phyloP scores from a whole-genome alignment of 2,329 filamentous ascomycete genomes.

The Colletotrichum filicis region DNA sequence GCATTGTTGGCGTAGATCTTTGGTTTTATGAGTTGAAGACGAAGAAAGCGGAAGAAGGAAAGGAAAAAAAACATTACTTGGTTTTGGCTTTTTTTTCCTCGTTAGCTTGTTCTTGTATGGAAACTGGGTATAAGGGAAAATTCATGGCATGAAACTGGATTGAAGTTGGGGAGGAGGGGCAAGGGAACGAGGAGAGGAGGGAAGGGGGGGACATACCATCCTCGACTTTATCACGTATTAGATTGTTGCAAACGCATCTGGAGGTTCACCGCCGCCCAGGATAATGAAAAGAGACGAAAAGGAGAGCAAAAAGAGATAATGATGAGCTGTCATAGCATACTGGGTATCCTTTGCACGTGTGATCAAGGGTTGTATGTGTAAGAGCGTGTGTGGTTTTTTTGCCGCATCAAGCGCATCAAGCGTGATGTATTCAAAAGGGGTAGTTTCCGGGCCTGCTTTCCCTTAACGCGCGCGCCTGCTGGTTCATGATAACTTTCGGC shows the following conservation, averaged over 20 bases:
- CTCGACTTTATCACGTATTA: constrained; percentile 6
- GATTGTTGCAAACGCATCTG: constrained; percentile 24
- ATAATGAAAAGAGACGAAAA: constrained; percentile 10
- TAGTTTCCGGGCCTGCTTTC: constrained; percentile 23
- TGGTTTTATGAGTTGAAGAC: constrained; percentile 13
- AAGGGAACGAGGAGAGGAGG: neutral
- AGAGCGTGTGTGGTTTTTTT: no score
- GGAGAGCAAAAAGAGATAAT: neutral
- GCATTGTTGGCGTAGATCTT: constrained; percentile 30
- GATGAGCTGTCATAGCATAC: neutral
- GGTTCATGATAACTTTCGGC: constrained; percentile 12
- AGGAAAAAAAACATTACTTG: neutral
- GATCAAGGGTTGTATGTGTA: no score
- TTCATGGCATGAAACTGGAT: neutral
- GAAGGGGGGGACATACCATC: neutral
- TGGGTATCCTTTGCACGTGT: no score
- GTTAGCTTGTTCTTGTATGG: neutral
- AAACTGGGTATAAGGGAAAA: neutral
- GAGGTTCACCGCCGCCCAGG: constrained; percentile 7
- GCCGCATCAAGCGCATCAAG: constrained; percentile 27
- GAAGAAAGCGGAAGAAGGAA: neutral
- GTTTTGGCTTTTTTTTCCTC: neutral
- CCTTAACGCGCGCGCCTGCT: constrained; percentile 12
- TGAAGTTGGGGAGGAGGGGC: neutral
- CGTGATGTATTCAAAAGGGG: constrained; percentile 26